These are phyloP conservation scores for Talaromyces marneffei DNA, from an alignment of 2,329 filamentous ascomycete genomes.

Conservation along the genomic window DNA sequence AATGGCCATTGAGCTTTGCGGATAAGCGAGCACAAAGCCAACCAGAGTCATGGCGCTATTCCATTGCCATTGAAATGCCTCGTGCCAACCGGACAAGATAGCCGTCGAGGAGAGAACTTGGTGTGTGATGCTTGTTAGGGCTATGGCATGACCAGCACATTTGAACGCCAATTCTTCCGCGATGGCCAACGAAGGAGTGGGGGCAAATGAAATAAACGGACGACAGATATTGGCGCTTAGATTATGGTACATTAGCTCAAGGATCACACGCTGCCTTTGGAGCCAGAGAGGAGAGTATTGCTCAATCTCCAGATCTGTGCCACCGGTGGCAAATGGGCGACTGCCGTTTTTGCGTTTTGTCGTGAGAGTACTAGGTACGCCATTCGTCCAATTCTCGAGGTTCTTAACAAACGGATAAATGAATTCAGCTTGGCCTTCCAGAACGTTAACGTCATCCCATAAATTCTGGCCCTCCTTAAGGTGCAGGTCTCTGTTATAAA, in stretches of 20 bases:
- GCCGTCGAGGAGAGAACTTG: conserved; percentile 29
- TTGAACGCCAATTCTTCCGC: conserved; percentile 25
- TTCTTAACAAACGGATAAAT: conserved; percentile 24
- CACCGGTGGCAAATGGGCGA: conserved; percentile 35
- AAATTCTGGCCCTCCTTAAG: conserved; percentile 22
- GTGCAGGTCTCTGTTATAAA: conserved; percentile 28
- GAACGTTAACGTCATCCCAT: conserved; percentile 26
- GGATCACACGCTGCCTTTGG: conserved; percentile 38
- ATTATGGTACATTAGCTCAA: conserved; percentile 41
- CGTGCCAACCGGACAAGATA: conserved; percentile 34
- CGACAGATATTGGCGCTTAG: conserved; percentile 35
- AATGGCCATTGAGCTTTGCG: conserved; percentile 24
- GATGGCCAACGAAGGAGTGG: neutral
- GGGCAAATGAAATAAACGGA: conserved; percentile 36
- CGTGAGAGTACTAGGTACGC: conserved; percentile 37
- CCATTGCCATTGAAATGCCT: conserved; percentile 43
- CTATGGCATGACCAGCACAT: conserved; percentile 34
- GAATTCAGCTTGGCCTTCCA: conserved; percentile 30
- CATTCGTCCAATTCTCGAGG: conserved; percentile 30
- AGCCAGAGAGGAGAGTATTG: conserved; percentile 37
- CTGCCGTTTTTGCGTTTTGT: conserved; percentile 30
- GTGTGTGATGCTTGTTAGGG: conserved; percentile 36
- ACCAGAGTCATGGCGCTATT: conserved; percentile 38
- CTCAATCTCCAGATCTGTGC: conserved; percentile 31
- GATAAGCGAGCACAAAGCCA: conserved; percentile 39